phyloP scores from a whole-genome alignment of 1,284 basidiomycete genomes.

The Ganoderma resinaceum region DNA sequence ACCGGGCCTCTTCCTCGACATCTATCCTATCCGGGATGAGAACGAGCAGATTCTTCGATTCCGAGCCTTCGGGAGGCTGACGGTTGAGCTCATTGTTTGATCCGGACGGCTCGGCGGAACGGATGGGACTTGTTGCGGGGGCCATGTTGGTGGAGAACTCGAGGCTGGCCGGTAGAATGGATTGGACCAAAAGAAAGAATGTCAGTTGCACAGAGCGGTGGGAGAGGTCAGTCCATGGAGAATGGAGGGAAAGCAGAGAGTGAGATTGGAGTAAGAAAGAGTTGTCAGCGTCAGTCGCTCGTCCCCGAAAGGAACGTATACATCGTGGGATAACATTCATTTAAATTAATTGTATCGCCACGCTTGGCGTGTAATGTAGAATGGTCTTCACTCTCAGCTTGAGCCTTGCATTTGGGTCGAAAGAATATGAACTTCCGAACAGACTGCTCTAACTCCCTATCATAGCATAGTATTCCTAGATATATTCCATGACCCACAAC shows the following conservation, averaged over 20 bases:
- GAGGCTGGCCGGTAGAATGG: background rate
- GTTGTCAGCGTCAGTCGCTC: background rate
- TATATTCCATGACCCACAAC: no score
- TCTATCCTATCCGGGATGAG: conserved; percentile 48
- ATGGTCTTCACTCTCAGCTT: no score
- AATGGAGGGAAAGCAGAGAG: background rate
- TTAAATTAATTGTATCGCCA: no score
- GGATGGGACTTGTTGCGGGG: conserved; percentile 4
- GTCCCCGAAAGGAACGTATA: background rate
- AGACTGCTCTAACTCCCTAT: no score
- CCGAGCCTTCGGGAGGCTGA: conserved; percentile 15
- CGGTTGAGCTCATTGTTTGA: conserved; percentile 4
- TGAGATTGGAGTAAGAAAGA: background rate
- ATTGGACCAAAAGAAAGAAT: background rate
- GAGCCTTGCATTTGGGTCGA: no score
- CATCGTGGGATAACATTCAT: background rate
- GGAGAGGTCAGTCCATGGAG: conserved; percentile 1
- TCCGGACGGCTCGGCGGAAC: conserved; percentile 26
- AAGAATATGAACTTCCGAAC: no score
- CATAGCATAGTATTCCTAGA: no score
- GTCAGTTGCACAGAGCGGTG: conserved; percentile 3
- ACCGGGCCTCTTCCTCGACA: conserved; percentile 53
- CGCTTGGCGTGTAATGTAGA: no score
- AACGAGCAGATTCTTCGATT: conserved; percentile 35
- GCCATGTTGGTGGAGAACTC: background rate